These are phyloP conservation scores for Oryza longistaminata DNA, from an alignment of 176 grass and related monocot species.

Conservation along the genomic window DNA sequence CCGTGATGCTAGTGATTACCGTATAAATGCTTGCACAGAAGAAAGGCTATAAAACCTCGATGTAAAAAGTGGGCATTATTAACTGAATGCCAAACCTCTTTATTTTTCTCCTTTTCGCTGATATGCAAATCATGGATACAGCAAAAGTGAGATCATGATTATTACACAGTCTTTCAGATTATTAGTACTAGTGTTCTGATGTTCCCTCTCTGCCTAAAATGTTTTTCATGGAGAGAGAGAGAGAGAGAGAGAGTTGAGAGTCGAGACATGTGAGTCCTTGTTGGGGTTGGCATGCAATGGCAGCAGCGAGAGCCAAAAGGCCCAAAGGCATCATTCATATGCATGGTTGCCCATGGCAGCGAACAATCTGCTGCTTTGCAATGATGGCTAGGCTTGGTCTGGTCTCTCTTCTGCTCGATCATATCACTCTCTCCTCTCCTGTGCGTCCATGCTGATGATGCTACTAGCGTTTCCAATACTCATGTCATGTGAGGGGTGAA, in stretches of 20 bases:
- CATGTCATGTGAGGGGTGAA: constrained; percentile 26
- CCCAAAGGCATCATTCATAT: not conserved
- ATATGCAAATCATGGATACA: constrained; percentile 23
- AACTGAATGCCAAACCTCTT: not conserved
- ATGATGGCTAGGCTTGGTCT: constrained; percentile 42
- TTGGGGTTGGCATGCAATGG: not conserved
- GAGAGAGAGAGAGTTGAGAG: not conserved
- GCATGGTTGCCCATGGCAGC: constrained; percentile 40
- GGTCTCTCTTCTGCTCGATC: not conserved
- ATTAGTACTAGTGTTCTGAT: not conserved
- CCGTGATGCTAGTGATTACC: not conserved
- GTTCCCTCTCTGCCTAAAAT: not conserved
- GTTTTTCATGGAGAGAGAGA: not conserved
- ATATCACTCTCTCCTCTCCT: not conserved
- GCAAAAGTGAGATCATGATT: constrained; percentile 22
- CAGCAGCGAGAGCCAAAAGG: not conserved
- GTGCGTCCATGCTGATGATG: not conserved
- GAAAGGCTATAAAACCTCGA: not conserved
- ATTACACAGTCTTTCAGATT: constrained; percentile 6
- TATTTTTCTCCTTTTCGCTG: constrained; percentile 10
- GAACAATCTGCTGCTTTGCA: constrained; percentile 39
- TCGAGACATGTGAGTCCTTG: constrained; percentile 24
- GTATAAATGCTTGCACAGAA: constrained; percentile 14
- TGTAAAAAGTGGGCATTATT: constrained; percentile 8
- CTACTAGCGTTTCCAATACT: not conserved